Evolutionary conservation across 805 yeast species (phyloP).

Genomic region (Candida adriatica): DNA sequence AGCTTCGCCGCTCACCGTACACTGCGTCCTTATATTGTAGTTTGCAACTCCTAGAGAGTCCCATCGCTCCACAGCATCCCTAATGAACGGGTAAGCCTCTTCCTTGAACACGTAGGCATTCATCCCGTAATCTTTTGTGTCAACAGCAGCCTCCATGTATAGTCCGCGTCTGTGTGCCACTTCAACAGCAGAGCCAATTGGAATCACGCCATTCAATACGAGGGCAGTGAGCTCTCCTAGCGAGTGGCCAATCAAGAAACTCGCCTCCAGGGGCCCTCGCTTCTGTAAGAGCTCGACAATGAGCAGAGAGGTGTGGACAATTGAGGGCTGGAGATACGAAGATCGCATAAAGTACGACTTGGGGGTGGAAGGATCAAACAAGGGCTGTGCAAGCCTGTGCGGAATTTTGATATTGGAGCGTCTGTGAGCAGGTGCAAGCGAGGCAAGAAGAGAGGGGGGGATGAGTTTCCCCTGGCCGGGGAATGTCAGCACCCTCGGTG

Average conservation of each 20-base stretch:
- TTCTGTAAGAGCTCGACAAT: conserved; percentile 20
- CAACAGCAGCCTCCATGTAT: conserved; percentile 29
- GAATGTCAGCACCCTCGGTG: conserved; percentile 11
- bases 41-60: conserved; percentile 32
- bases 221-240: conserved; percentile 37
- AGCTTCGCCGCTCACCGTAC: conserved; percentile 34
- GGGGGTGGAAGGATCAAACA: conserved; percentile 5
- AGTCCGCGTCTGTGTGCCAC: conserved; percentile 30
- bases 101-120: conserved; percentile 27
- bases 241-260: conserved; percentile 35
- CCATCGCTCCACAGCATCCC: conserved; percentile 6
- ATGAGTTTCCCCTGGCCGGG: conserved; percentile 24
- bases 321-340: conserved; percentile 25
- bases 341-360: conserved; percentile 21
- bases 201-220: conserved; percentile 26
- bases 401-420: conserved; percentile 9
- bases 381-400: conserved; percentile 8
- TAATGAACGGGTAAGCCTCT: conserved; percentile 1
- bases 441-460: conserved; percentile 7
- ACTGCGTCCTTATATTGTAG: conserved; percentile 32
- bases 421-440: conserved; percentile 7
- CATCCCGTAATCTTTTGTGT: conserved; percentile 27
- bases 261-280: conserved; percentile 15
- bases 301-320: conserved; percentile 19
- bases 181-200: conserved; percentile 12